These are phyloP conservation scores for Fomes fomentarius DNA, from an alignment of 1,284 basidiomycete species.

Conservation along the genomic window DNA sequence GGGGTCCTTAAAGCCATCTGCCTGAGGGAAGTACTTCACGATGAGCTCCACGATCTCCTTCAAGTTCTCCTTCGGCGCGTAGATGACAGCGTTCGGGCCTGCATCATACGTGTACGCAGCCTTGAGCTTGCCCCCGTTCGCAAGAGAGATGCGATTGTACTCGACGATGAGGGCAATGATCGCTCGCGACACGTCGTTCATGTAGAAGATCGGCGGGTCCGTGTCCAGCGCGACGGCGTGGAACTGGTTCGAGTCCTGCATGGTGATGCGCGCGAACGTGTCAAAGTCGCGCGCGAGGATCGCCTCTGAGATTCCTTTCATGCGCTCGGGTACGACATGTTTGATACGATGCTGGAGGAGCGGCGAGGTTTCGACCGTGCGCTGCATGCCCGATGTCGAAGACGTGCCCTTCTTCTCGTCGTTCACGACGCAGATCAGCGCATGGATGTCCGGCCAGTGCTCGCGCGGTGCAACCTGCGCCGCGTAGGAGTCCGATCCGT, in stretches of 20 bases:
- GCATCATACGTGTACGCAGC: constrained; percentile 99
- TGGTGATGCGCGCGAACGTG: constrained; percentile 88
- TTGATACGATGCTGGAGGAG: constrained; percentile 91
- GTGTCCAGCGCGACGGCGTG: constrained; percentile 98
- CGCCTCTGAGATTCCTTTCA: constrained; percentile 82
- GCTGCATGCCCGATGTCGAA: constrained; percentile 96
- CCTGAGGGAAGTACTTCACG: constrained; percentile 83
- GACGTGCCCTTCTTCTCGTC: constrained; percentile 98
- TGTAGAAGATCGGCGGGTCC: constrained; percentile 97
- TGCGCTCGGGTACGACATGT: constrained; percentile 86
- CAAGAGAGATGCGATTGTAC: constrained; percentile 85
- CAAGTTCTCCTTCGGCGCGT: constrained; percentile 81
- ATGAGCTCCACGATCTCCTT: constrained; percentile 79
- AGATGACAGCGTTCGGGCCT: constrained; percentile 98
- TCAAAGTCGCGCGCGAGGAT: constrained; percentile 88
- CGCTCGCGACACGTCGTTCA: constrained; percentile 93
- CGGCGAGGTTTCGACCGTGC: constrained; percentile 90
- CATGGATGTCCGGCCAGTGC: constrained; percentile 96
- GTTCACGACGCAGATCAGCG: constrained; percentile 96
- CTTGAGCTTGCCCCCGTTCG: constrained; percentile 64
- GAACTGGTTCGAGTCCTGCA: constrained; percentile 98
- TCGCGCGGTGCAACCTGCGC: constrained; percentile 84
- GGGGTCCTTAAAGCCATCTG: constrained; percentile 74
- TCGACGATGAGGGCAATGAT: constrained; percentile 91
- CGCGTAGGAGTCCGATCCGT: constrained; percentile 89